Conservation (phyloP, 805 yeast species). For the Cyberlindnera bimundalis region DNA sequence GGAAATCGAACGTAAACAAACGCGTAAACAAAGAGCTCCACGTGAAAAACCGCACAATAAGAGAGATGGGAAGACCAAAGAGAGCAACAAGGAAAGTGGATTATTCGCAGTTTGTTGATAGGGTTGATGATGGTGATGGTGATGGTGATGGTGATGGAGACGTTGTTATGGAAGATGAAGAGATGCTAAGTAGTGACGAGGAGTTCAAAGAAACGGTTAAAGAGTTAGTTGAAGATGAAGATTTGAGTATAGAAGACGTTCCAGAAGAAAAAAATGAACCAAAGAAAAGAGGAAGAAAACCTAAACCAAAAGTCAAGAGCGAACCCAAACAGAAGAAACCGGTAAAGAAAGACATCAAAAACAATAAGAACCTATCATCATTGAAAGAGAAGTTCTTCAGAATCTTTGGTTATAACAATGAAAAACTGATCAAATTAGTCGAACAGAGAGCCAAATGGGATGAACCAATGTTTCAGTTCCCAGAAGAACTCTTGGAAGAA, state of each 20-base stretch:
- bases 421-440: constrained; percentile 39
- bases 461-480: constrained; percentile 40
- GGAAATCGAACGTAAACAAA: constrained; percentile 6
- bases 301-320: constrained; percentile 7
- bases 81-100: constrained; percentile 6
- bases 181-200: too few relatives aligned
- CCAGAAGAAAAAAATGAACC: constrained; percentile 2
- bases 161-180: constrained; percentile 33
- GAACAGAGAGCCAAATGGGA: constrained; percentile 51
- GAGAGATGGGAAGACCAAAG: constrained; percentile 1
- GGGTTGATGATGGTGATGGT: constrained; percentile 5
- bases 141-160: constrained; percentile 9
- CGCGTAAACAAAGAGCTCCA: too few relatives aligned
- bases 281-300: constrained; percentile 30
- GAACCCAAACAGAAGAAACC: constrained; percentile 1
- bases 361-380: constrained; percentile 32
- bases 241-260: background rate
- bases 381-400: constrained; percentile 40
- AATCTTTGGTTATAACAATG: constrained; percentile 49
- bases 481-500: constrained; percentile 29
- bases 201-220: background rate
- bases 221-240: constrained; percentile 24
- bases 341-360: constrained; percentile 22
- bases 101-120: constrained; percentile 7
- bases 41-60: too few relatives aligned